Conservation (phyloP, 331 rosid species). For the Spiraea crenata region DNA sequence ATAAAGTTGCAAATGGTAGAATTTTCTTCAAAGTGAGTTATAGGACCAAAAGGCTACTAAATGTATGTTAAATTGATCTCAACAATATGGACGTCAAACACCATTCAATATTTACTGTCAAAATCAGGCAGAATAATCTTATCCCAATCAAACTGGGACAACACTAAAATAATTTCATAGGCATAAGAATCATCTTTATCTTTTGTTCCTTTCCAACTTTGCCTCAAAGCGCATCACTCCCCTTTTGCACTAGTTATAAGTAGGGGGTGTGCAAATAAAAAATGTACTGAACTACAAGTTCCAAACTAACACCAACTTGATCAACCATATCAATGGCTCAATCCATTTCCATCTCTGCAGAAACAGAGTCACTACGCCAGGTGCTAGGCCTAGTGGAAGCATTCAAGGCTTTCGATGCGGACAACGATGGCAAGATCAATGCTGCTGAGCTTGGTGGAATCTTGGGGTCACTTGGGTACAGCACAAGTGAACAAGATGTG, state of each 20-base stretch:
- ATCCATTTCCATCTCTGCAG: constrained; percentile 31
- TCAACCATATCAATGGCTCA: constrained; percentile 38
- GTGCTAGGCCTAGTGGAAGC: constrained; percentile 52
- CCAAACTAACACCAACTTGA: neutral
- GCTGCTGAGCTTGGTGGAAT: constrained; percentile 60
- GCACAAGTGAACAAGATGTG: constrained; percentile 47
- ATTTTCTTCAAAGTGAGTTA: no score
- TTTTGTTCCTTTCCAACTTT: constrained; percentile 13
- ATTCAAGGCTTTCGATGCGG: constrained; percentile 60
- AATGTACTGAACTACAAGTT: neutral
- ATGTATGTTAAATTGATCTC: neutral
- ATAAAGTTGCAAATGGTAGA: no score
- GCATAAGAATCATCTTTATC: constrained; percentile 34
- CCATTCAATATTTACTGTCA: neutral
- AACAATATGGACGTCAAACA: constrained; percentile 2
- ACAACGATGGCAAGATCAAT: constrained; percentile 57
- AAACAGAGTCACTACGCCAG: constrained; percentile 56
- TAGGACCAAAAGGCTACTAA: no score
- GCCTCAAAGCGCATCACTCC: neutral
- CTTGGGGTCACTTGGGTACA: constrained; percentile 67
- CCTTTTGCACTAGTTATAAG: constrained; percentile 21
- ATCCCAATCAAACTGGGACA: constrained; percentile 19
- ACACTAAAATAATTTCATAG: constrained; percentile 24
- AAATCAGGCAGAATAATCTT: constrained; percentile 29
- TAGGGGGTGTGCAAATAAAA: neutral